These are phyloP conservation scores for Cucurbita moschata DNA, from an alignment of 306 rosid species.

Conservation along the genomic window DNA sequence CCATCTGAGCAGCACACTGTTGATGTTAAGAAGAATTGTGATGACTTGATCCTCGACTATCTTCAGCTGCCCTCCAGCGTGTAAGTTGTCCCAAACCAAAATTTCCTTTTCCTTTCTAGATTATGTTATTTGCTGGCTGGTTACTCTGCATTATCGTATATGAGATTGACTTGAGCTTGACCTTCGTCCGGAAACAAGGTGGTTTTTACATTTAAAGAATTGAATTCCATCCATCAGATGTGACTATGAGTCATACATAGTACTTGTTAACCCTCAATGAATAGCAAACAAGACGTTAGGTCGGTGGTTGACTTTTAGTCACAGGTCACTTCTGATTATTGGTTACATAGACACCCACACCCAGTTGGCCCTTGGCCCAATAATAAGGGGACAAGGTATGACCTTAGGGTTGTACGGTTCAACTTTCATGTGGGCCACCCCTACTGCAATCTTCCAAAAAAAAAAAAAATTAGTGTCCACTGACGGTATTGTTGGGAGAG, in stretches of 20 bases:
- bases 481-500: too few relatives aligned
- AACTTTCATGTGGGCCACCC: not conserved
- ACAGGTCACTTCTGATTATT: not conserved
- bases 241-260: not conserved
- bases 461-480: too few relatives aligned
- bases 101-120: not conserved
- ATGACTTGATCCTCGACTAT: constrained; percentile 62
- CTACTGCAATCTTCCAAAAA: not conserved
- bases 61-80: constrained; percentile 63
- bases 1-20: constrained; percentile 31
- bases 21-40: constrained; percentile 52
- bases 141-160: not conserved
- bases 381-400: not conserved
- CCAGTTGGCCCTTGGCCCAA: not conserved
- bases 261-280: not conserved
- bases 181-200: not conserved
- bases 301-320: constrained; percentile 9
- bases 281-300: not conserved
- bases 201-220: not conserved
- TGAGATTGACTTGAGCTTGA: not conserved
- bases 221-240: not conserved
- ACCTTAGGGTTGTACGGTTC: not conserved
- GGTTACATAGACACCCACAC: not conserved
- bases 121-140: not conserved
- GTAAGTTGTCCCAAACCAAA: constrained; percentile 29